Conservation (phyloP, 805 yeast species). For the Metschnikowia vanudenii region DNA sequence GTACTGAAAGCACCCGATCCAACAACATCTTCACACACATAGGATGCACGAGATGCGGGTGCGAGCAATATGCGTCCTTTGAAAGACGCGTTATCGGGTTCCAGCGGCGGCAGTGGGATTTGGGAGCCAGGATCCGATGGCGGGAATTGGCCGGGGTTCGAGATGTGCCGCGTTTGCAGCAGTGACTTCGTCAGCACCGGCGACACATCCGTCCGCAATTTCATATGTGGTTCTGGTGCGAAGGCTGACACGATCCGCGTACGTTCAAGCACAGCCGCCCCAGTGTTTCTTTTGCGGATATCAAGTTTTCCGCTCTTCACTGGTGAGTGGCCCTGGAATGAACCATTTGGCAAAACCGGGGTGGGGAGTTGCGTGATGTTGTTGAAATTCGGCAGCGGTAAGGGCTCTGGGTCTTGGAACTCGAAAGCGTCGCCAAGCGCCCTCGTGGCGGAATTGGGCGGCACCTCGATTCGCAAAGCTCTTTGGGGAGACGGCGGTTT, state of each 20-base stretch:
- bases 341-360: conserved; percentile 30
- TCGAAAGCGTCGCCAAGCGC: conserved; percentile 16
- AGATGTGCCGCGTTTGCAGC: conserved; percentile 13
- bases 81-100: conserved; percentile 2
- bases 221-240: conserved; percentile 7
- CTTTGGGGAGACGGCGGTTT: neutral
- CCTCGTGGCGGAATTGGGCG: neutral
- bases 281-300: conserved; percentile 10
- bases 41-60: conserved; percentile 8
- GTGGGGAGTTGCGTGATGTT: conserved; percentile 46
- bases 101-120: conserved; percentile 17
- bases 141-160: conserved; percentile 12
- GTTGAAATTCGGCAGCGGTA: conserved; percentile 23
- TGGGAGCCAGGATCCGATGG: neutral
- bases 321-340: conserved; percentile 3
- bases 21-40: conserved; percentile 29
- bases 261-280: neutral
- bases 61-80: conserved; percentile 14
- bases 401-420: conserved; percentile 1
- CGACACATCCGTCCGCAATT: conserved; percentile 5
- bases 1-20: conserved; percentile 72
- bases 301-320: conserved; percentile 3
- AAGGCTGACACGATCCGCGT: conserved; percentile 17
- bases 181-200: conserved; percentile 4
- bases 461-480: conserved; percentile 15